Evolutionary conservation across 2,329 filamentous ascomycete genomes (phyloP).

Genomic region (Penicillium sp.): DNA sequence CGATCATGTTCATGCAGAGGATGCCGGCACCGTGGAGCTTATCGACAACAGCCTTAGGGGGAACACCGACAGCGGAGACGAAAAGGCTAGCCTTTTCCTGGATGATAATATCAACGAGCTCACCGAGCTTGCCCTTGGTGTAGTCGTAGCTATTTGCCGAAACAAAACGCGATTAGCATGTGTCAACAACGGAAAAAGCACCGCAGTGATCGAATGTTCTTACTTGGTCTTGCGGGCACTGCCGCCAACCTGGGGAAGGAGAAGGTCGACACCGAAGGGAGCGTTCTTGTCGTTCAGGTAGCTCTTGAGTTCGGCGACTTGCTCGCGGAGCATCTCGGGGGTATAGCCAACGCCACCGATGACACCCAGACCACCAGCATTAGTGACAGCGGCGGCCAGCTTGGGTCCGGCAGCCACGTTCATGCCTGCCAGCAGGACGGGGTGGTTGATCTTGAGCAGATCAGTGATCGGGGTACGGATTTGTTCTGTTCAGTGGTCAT

Average conservation of each 20-base stretch:
- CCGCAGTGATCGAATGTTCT: slow-evolving; percentile 20
- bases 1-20: slow-evolving; percentile 99
- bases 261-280: slow-evolving; percentile 90
- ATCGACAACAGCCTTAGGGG: slow-evolving; percentile 84
- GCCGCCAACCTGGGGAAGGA: slow-evolving; percentile 92
- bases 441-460: slow-evolving; percentile 97
- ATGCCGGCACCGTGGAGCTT: slow-evolving; percentile 83
- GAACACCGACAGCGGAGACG: slow-evolving; percentile 93
- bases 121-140: slow-evolving; percentile 96
- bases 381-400: slow-evolving; percentile 93
- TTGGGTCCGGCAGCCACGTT: slow-evolving; percentile 97
- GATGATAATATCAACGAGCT: slow-evolving; percentile 89
- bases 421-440: slow-evolving; percentile 94
- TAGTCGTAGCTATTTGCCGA: slow-evolving; percentile 79
- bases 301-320: slow-evolving; percentile 91
- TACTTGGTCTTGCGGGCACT: slow-evolving; percentile 93
- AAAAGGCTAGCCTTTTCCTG: slow-evolving; percentile 88
- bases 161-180: slow-evolving; percentile 13
- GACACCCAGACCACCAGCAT: slow-evolving; percentile 93
- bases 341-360: slow-evolving; percentile 91
- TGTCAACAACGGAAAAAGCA: background rate
- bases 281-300: slow-evolving; percentile 86
- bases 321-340: slow-evolving; percentile 93
- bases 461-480: slow-evolving; percentile 91
- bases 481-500: slow-evolving; percentile 60